Evolutionary conservation across 805 yeast species (phyloP).

Genomic region (Candida lessepsii): DNA sequence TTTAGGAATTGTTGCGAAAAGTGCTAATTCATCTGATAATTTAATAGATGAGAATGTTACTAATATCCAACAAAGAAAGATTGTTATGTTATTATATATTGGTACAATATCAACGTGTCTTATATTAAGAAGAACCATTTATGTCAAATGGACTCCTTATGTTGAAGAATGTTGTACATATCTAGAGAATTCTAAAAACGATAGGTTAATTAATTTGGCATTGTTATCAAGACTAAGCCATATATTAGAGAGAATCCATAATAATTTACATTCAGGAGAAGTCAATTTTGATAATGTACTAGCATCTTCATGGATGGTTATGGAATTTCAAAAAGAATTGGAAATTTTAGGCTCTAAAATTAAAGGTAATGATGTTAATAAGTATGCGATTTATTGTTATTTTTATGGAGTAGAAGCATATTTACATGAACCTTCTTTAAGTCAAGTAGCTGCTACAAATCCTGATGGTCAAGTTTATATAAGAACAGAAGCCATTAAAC

Average conservation of each 20-base stretch:
- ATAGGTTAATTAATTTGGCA: constrained; percentile 46
- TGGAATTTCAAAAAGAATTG: constrained; percentile 51
- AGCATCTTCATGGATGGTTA: constrained; percentile 39
- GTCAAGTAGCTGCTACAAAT: constrained; percentile 18
- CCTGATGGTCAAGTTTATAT: constrained; percentile 16
- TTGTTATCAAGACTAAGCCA: constrained; percentile 58
- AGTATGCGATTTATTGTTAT: constrained; percentile 39
- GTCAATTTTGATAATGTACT: constrained; percentile 17
- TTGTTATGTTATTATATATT: constrained; percentile 60
- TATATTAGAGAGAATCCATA: constrained; percentile 60
- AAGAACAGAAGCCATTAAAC: constrained; percentile 32
- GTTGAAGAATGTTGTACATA: constrained; percentile 57
- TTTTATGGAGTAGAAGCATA: constrained; percentile 66
- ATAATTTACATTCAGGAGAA: constrained; percentile 43
- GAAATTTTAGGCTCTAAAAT: constrained; percentile 39
- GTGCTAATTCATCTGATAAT: constrained; percentile 17
- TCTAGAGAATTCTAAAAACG: constrained; percentile 39
- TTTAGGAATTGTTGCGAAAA: constrained; percentile 64
- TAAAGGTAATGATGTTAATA: constrained; percentile 20
- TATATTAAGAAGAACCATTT: constrained; percentile 61
- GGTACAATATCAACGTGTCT: constrained; percentile 62
- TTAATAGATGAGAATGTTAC: constrained; percentile 5
- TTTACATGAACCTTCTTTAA: constrained; percentile 54
- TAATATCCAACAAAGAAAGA: constrained; percentile 44
- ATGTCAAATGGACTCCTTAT: constrained; percentile 62